Conservation (phyloP, 202 grass and related monocot species). For the Zizania palustris region DNA sequence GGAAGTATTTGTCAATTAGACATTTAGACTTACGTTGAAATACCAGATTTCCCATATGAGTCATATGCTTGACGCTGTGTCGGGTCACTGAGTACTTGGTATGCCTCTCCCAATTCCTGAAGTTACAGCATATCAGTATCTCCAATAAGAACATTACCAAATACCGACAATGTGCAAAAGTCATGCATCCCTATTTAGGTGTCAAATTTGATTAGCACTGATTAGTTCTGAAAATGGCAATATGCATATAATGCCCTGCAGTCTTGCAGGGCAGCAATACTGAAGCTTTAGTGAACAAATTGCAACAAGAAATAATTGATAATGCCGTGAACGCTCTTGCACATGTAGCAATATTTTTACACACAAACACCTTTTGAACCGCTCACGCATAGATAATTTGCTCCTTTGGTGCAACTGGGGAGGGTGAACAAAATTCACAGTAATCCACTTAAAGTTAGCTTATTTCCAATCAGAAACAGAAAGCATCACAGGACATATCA, state of each 20-base stretch:
- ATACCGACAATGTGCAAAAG: background rate
- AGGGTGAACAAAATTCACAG: background rate
- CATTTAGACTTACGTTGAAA: constrained; percentile 62
- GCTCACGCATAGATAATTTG: background rate
- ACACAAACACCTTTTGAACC: background rate
- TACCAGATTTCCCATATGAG: constrained; percentile 68
- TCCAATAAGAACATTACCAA: constrained; percentile 8
- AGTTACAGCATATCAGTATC: constrained; percentile 30
- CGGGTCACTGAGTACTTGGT: constrained; percentile 78
- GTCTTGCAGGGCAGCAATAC: background rate
- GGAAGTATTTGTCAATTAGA: constrained; percentile 29
- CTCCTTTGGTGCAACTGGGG: background rate
- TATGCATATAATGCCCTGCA: background rate
- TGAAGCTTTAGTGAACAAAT: background rate
- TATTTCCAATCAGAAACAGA: constrained; percentile 17
- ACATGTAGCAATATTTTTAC: background rate
- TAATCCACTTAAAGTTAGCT: background rate
- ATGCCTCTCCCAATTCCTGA: constrained; percentile 84
- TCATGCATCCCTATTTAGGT: background rate
- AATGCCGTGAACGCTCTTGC: background rate
- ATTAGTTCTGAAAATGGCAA: constrained; percentile 20
- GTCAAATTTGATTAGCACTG: background rate
- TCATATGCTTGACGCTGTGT: constrained; percentile 63
- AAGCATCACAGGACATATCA: background rate
- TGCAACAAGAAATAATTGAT: constrained; percentile 16